Conservation (phyloP, 2,329 filamentous ascomycete species). For the Ceratocystis papillata region DNA sequence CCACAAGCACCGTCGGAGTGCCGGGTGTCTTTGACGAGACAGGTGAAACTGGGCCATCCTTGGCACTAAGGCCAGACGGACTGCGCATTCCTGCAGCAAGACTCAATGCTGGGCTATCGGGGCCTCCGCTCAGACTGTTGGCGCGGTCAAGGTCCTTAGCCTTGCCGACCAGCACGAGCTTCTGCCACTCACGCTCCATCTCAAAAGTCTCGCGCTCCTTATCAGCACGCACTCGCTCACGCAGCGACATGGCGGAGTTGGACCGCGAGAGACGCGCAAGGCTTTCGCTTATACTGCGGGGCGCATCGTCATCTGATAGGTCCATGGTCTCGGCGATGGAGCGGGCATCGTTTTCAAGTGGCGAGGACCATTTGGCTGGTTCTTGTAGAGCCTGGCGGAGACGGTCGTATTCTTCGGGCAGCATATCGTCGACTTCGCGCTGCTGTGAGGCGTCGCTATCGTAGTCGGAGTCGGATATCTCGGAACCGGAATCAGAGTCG, state of each 20-base stretch:
- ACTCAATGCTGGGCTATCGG: constrained; percentile 5
- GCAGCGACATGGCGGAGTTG: constrained; percentile 15
- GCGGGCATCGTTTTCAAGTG: constrained; percentile 18
- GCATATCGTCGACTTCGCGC: constrained; percentile 20
- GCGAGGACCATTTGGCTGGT: constrained; percentile 16
- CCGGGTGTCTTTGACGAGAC: not conserved
- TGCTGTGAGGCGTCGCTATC: constrained; percentile 18
- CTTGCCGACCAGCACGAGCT: constrained; percentile 18
- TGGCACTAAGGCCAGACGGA: constrained; percentile 8
- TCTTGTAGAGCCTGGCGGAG: constrained; percentile 26
- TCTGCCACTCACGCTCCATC: constrained; percentile 24
- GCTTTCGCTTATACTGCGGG: constrained; percentile 21
- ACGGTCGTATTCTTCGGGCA: constrained; percentile 18
- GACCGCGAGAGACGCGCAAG: constrained; percentile 19
- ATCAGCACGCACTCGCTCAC: constrained; percentile 21
- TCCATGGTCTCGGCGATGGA: constrained; percentile 24
- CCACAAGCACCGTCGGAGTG: not conserved
- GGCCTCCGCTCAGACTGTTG: constrained; percentile 1
- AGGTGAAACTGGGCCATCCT: not conserved
- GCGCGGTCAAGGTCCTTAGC: constrained; percentile 13
- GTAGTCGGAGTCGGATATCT: constrained; percentile 7
- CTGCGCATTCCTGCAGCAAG: constrained; percentile 19
- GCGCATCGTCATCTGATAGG: constrained; percentile 19
- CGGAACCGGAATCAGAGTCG: not conserved
- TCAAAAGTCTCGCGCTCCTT: constrained; percentile 26